Percentiles rank a stretch among this genome's conserved stretches.
Evolutionary conservation across 2,329 filamentous ascomycete genomes (phyloP).

Genomic region (Bipolaris victoriae): DNA sequence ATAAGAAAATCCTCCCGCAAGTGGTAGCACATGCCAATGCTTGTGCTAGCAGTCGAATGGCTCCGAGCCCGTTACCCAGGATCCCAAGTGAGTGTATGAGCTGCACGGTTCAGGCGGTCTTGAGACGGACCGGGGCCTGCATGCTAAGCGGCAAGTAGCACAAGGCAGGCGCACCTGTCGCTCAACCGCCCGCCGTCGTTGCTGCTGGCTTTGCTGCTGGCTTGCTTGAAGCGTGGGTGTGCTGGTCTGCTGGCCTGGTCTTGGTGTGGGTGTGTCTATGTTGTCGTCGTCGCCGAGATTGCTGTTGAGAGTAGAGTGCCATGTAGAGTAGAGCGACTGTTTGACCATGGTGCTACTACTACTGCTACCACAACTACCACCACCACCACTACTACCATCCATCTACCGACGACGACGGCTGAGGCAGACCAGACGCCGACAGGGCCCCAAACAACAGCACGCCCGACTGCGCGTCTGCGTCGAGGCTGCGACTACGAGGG

Average conservation of each 20-base stretch:
- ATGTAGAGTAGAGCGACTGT: no score
- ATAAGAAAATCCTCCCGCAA: neutral
- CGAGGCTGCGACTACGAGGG: slow-evolving; percentile 19
- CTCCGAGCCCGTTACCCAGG: slow-evolving; percentile 3
- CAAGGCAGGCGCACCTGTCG: neutral
- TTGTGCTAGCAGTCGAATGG: neutral
- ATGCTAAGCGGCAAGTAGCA: slow-evolving; percentile 21
- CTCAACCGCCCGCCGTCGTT: no score
- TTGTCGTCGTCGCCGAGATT: neutral
- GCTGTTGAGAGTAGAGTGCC: slow-evolving; percentile 5
- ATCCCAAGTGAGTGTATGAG: slow-evolving; percentile 16
- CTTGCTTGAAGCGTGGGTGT: no score
- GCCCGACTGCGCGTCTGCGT: slow-evolving; percentile 16
- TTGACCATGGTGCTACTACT: no score
- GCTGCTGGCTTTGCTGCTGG: no score
- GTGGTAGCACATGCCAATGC: neutral
- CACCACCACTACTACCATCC: no score
- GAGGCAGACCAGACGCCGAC: neutral
- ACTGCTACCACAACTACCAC: no score
- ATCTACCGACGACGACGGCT: neutral
- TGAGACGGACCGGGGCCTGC: slow-evolving; percentile 24
- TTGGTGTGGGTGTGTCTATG: slow-evolving; percentile 11
- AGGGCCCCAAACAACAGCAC: slow-evolving; percentile 14
- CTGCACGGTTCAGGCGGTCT: slow-evolving; percentile 34
- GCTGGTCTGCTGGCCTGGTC: no score